phyloP scores from a whole-genome alignment of 2,329 filamentous ascomycete species.

The Triangularia verruculosa region DNA sequence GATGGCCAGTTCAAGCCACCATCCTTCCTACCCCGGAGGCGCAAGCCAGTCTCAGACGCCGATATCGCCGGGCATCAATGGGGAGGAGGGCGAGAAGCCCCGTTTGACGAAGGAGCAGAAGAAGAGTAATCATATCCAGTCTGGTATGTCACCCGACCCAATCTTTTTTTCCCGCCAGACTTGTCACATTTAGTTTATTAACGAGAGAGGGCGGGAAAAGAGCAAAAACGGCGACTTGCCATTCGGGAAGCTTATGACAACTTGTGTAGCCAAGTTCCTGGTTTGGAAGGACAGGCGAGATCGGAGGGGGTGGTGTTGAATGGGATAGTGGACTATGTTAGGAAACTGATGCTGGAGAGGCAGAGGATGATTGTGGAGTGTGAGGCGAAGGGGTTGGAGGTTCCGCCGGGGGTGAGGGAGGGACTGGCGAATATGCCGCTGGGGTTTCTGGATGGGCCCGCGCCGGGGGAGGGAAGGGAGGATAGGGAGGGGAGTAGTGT shows the following conservation, averaged over 20 bases:
- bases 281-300: conserved; percentile 75
- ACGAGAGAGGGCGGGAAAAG: conserved; percentile 21
- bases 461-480: not conserved
- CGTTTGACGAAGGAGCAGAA: conserved; percentile 41
- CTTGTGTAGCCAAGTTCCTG: conserved; percentile 75
- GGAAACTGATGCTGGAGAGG: conserved; percentile 57
- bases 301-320: conserved; percentile 83
- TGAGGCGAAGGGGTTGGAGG: conserved; percentile 56
- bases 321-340: conserved; percentile 64
- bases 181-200: no score
- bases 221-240: conserved; percentile 45
- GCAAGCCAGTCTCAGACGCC: not conserved
- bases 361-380: conserved; percentile 56
- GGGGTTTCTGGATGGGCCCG: conserved; percentile 1
- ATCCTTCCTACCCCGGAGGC: not conserved
- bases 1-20: not conserved
- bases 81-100: conserved; percentile 29
- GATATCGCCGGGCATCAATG: not conserved
- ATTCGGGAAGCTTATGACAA: conserved; percentile 83
- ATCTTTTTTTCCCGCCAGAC: not conserved
- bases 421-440: conserved; percentile 15
- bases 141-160: conserved; percentile 29
- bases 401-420: conserved; percentile 39
- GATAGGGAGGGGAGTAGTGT: not conserved
- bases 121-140: conserved; percentile 37